A percentile compares a stretch with the other conserved stretches of the same genome.
Evolutionary conservation across 306 rosid genomes (phyloP).

Genomic region (Acmispon strigosus): DNA sequence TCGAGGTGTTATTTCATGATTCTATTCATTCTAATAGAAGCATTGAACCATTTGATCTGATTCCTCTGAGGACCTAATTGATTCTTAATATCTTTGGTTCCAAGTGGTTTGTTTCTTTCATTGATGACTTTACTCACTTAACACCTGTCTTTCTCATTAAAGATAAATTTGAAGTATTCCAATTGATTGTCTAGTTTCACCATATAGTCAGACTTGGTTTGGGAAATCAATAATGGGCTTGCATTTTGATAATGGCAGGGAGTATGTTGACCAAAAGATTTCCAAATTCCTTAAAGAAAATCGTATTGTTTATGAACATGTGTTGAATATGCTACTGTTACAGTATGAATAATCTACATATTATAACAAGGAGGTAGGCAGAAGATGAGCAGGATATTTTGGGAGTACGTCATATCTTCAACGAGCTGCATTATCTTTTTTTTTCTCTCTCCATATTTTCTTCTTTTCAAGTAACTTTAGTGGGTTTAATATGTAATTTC

Average conservation of each 20-base stretch:
- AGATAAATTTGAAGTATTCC: not conserved
- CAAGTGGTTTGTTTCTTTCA: not conserved
- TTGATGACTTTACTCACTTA: not conserved
- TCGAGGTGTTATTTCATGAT: not conserved
- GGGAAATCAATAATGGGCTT: not conserved
- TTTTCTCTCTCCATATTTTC: not conserved
- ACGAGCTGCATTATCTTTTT: not conserved
- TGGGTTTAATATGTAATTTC: not conserved
- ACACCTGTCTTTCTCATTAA: not conserved
- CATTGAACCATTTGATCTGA: not conserved
- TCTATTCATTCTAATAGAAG: not conserved
- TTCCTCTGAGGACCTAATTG: not conserved
- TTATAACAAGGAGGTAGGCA: too few species aligned
- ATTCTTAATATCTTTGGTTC: not conserved
- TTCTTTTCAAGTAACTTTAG: not conserved
- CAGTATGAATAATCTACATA: too few species aligned
- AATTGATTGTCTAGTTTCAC: not conserved
- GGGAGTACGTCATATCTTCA: too few species aligned
- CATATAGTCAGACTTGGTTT: not conserved
- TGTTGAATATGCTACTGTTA: not conserved
- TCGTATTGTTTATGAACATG: not conserved
- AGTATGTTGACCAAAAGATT: not conserved
- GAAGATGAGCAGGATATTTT: too few species aligned
- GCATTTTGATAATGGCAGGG: not conserved
- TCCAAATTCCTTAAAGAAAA: not conserved